These are phyloP conservation scores for Microthlaspi erraticum DNA, from an alignment of 345 rosid genomes.

Conservation along the genomic window DNA sequence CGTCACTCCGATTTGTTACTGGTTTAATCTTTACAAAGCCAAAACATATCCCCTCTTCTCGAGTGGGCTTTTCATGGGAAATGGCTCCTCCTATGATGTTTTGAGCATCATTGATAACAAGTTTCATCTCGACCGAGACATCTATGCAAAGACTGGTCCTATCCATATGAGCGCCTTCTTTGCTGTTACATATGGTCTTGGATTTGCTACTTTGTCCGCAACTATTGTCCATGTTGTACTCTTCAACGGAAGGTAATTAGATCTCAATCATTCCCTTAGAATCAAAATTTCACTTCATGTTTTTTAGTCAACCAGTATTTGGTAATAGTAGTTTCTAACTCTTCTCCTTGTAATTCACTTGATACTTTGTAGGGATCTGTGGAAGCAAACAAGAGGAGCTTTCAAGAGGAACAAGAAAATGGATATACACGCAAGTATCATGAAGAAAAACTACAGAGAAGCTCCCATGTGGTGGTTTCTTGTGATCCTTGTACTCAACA, in stretches of 20 bases:
- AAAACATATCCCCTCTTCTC: conserved; percentile 74
- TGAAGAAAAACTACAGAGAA: conserved; percentile 61
- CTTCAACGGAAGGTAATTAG: conserved; percentile 63
- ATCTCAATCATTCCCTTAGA: not conserved
- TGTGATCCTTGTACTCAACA: conserved; percentile 54
- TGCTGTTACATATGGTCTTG: conserved; percentile 77
- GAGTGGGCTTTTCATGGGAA: conserved; percentile 51
- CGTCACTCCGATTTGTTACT: conserved; percentile 64
- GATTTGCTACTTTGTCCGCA: conserved; percentile 79
- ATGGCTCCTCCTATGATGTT: conserved; percentile 63
- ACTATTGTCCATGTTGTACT: conserved; percentile 66
- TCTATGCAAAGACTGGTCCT: conserved; percentile 56
- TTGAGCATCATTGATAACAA: conserved; percentile 54
- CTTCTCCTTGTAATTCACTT: not conserved
- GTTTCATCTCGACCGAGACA: conserved; percentile 63
- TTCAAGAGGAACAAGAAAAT: conserved; percentile 52
- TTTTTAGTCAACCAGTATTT: not conserved
- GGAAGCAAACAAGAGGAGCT: conserved; percentile 60
- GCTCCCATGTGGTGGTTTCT: conserved; percentile 88
- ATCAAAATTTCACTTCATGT: not conserved
- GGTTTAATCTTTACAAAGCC: conserved; percentile 67
- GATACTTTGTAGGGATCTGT: conserved; percentile 53
- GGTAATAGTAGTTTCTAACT: not conserved
- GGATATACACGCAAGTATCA: conserved; percentile 76
- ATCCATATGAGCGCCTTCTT: conserved; percentile 73